These are phyloP conservation scores for Lactarius akahatsu DNA, from an alignment of 768 basidiomycete species.

Conservation along the genomic window DNA sequence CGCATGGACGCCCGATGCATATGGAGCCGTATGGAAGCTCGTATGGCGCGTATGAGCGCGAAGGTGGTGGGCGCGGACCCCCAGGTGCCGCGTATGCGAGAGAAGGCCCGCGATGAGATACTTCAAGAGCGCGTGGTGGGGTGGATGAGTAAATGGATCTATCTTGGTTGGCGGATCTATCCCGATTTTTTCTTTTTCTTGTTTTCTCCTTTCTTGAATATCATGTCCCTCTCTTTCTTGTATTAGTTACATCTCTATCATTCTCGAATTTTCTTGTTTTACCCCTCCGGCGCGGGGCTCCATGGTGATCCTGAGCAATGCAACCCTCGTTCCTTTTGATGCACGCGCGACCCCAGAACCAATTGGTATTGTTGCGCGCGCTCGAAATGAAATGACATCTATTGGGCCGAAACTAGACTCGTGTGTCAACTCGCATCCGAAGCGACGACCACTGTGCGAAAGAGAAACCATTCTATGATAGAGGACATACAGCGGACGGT, in stretches of 20 bases:
- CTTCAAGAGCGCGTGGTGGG: background rate
- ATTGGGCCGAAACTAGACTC: background rate
- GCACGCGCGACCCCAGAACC: background rate
- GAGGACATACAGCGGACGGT: background rate
- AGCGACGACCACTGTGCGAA: background rate
- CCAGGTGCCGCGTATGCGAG: conserved; percentile 12
- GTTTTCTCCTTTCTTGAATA: background rate
- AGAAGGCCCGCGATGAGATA: conserved; percentile 10
- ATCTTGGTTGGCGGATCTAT: background rate
- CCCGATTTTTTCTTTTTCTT: background rate
- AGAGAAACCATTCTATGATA: background rate
- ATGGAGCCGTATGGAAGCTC: conserved; percentile 9
- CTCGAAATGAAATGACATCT: background rate
- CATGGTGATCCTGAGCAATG: background rate
- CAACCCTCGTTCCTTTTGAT: background rate
- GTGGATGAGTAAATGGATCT: background rate
- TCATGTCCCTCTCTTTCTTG: background rate
- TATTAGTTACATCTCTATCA: background rate
- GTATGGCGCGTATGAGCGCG: conserved; percentile 19
- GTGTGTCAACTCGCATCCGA: background rate
- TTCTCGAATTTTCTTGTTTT: too few relatives aligned
- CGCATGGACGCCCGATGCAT: conserved; percentile 3
- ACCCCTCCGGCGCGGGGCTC: too few relatives aligned
- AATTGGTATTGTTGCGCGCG: background rate
- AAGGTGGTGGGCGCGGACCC: conserved; percentile 6